These are phyloP conservation scores for Endogone sp. DNA, from an alignment of 192 early-diverging fungal genomes.

Conservation along the genomic window DNA sequence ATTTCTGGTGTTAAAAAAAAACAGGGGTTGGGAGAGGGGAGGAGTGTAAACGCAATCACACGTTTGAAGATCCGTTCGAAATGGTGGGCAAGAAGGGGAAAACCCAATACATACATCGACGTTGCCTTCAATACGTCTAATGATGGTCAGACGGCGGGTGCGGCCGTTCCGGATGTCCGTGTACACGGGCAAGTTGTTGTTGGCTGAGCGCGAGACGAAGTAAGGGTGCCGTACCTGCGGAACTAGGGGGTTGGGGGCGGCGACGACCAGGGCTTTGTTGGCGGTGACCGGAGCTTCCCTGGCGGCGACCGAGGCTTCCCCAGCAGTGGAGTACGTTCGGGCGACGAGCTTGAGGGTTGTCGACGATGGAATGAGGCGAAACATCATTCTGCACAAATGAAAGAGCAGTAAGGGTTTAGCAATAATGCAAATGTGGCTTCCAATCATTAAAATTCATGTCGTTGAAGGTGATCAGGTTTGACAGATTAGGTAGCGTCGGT, in stretches of 20 bases:
- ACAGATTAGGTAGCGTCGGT: background rate
- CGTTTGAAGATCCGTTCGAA: background rate
- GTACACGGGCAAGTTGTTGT: slow-evolving; percentile 66
- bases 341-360: background rate
- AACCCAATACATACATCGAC: slow-evolving; percentile 39
- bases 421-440: too few species aligned
- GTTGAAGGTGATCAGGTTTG: background rate
- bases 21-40: slow-evolving; percentile 24
- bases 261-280: background rate
- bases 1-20: too few species aligned
- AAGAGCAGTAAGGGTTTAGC: too few species aligned
- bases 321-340: background rate
- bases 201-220: slow-evolving; percentile 57
- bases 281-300: too few species aligned
- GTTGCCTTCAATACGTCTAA: slow-evolving; percentile 72
- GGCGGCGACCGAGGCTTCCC: background rate
- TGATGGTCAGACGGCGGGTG: slow-evolving; percentile 55
- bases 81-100: background rate
- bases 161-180: slow-evolving; percentile 62
- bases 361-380: background rate
- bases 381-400: background rate
- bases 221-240: slow-evolving; percentile 32
- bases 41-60: background rate
- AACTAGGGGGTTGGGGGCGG: background rate
- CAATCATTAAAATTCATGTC: too few species aligned